Conservation (phyloP, 2,329 filamentous ascomycete genomes). For the Raffaelea ambrosiae region DNA sequence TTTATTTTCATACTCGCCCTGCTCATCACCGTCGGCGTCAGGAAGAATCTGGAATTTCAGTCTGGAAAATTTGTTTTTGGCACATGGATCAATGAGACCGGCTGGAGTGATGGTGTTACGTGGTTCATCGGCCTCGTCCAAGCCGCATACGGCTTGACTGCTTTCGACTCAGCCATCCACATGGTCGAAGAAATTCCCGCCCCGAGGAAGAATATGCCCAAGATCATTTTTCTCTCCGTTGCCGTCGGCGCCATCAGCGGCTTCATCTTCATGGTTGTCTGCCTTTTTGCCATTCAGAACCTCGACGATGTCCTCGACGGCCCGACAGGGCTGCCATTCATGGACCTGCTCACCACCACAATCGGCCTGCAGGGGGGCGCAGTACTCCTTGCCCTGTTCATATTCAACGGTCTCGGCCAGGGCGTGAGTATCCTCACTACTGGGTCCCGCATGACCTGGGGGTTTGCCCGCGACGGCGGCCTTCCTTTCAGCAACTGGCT, state of each 20-base stretch:
- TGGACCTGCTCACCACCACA: conserved; percentile 33
- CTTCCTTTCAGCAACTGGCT: conserved; percentile 30
- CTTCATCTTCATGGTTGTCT: conserved; percentile 18
- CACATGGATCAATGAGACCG: conserved; percentile 20
- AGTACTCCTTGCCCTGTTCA: conserved; percentile 32
- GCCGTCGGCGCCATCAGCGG: conserved; percentile 23
- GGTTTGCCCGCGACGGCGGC: conserved; percentile 38
- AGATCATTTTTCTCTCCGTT: conserved; percentile 23
- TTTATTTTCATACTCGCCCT: conserved; percentile 22
- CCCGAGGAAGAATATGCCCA: conserved; percentile 21
- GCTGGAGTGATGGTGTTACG: conserved; percentile 24
- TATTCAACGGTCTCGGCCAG: conserved; percentile 33
- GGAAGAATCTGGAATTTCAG: conserved; percentile 14
- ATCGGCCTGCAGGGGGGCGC: conserved; percentile 25
- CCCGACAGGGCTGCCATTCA: conserved; percentile 34
- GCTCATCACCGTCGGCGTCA: conserved; percentile 10
- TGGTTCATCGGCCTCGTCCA: conserved; percentile 23
- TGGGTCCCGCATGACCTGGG: conserved; percentile 26
- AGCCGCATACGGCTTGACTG: conserved; percentile 23
- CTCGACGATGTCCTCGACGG: conserved; percentile 15
- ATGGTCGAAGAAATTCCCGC: conserved; percentile 27
- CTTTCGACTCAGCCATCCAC: conserved; percentile 24
- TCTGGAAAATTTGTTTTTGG: conserved; percentile 20
- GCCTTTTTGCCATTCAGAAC: conserved; percentile 10
- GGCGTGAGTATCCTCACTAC: conserved; percentile 25